Base-by-base conservation (phyloP, 176 grass and related monocot species). In the Otatea glauca region DNA sequence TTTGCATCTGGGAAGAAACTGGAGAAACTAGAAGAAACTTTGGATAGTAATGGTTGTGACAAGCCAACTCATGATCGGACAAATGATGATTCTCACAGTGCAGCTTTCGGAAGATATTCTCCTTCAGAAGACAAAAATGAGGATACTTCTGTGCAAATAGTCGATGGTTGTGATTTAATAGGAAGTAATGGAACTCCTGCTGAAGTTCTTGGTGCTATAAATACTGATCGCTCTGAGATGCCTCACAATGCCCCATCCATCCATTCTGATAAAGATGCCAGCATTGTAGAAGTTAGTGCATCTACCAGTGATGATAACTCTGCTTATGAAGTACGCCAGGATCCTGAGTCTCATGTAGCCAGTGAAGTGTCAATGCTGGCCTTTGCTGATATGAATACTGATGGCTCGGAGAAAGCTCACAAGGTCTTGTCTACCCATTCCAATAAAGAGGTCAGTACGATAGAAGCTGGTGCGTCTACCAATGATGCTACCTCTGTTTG, bases 31-130 rank as follows among this genome's bases (percentile, higher is more conserved):
- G 41, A 87, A 44, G 84, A 48, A 60, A 61, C 42, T 54, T 78
- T 66, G 18, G 24, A 10, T 20, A 58, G 53, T 44, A 80, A 42
- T 68, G 62, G 60, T 67, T 67, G 50, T 79, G 80, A 83, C 7
- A 51, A 25, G 54, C 43, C 63, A 74, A 83, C 15, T 25, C 14
- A 6, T 62, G 68, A 41, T 24, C 41, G 9, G 35, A 23, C 13
- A 32, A 43, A 79, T 74, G 84, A 68, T 74, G 50, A 37, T 83
- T 68, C 79, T 45, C 82, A 38, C 34, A 15, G 20, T 69, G 7
- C 81, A 47, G 67, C 74, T 91, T 49, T 91, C 72, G 86, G 81
- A 50, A 82, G 78, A 49, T 81, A 88, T 79, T 84, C 74, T 74
- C 72, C 87, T 34, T 89, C 84, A 34, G 80, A 90, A 43, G 89